These are phyloP conservation scores for Populus hybrid DNA, from an alignment of 441 rosid species.

Conservation along the genomic window DNA sequence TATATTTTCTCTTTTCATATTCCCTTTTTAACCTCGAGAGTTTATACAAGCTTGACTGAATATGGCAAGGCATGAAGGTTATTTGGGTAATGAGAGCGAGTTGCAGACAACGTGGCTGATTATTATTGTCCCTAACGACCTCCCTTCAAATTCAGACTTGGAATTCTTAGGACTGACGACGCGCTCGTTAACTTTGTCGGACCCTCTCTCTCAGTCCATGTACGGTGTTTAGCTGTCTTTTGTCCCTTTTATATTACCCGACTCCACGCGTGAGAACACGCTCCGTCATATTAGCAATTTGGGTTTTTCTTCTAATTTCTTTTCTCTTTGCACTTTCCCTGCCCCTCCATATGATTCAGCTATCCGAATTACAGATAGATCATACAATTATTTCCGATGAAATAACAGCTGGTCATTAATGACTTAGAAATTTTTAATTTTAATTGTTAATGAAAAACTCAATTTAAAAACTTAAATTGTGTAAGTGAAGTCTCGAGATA, in stretches of 20 bases:
- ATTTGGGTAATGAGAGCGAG: background rate
- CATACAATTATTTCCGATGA: background rate
- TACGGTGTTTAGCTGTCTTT: conserved; percentile 22
- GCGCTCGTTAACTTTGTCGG: conserved; percentile 27
- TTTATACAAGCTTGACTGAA: background rate
- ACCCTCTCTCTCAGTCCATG: background rate
- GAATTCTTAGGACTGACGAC: conserved; percentile 19
- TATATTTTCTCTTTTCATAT: background rate
- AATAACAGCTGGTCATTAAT: background rate
- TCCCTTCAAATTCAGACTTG: background rate
- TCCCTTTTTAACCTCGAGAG: background rate
- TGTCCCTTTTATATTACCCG: background rate
- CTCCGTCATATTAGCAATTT: background rate
- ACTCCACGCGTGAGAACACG: background rate
- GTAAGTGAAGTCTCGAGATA: no score
- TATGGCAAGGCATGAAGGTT: background rate
- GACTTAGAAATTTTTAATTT: no score
- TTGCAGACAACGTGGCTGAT: background rate
- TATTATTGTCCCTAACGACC: background rate
- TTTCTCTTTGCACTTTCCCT: no score
- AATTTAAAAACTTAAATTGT: no score
- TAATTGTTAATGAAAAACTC: background rate
- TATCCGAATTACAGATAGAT: background rate
- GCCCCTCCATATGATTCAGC: background rate
- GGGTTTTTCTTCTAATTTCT: background rate